Base-by-base conservation (phyloP, 2,329 filamentous ascomycete species). In the Pseudogymnoascus sp. region DNA sequence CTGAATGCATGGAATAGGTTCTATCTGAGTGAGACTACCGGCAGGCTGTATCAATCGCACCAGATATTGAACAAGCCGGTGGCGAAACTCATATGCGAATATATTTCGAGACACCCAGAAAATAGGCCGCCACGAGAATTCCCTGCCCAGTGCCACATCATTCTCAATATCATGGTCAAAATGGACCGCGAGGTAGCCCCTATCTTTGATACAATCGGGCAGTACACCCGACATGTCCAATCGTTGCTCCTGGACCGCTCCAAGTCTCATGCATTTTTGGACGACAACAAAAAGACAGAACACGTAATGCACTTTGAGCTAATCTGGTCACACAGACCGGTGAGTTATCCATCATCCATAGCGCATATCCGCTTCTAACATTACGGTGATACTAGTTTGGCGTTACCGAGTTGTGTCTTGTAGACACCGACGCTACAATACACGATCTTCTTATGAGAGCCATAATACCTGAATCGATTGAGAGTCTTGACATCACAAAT, bases 1-100 rank as follows among this genome's bases (percentile, higher is more conserved):
- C 5, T 54, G 30, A 6, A 54, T 32, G 47, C 47, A 54, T 54
- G 47, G 47, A 54, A 54, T 54, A 54, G 28, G 18, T 54, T 54
- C 28, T 54, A 54, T 34, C 8, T 7, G 47, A 54, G n/a, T 22
- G 7, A 7, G 47, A 20, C 5, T 18, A 34, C 16, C n/a, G 16
- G 16, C 16, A 54, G 3, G 7, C 14, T 54, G 47, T 54, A 54
- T 14, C 47, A 54, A 32, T 6, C 47, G 16, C 28, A 54, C 28
- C n/a, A 4, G 12, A 32, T 54, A 32, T 34, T 54, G 16, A 5
- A 54, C 2, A 6, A 32, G 16, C 28, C 28, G 16, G 16, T 32
- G n/a, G 28, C 4, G 6, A 54, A 34, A 54, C 11, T 18, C 16
- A 16, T 54, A 54, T 32, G 28, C 28, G 16, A 32, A 18, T 54